These are phyloP conservation scores for Diaporthe citrichinensis DNA, from an alignment of 2,329 filamentous ascomycete species.

Conservation along the genomic window DNA sequence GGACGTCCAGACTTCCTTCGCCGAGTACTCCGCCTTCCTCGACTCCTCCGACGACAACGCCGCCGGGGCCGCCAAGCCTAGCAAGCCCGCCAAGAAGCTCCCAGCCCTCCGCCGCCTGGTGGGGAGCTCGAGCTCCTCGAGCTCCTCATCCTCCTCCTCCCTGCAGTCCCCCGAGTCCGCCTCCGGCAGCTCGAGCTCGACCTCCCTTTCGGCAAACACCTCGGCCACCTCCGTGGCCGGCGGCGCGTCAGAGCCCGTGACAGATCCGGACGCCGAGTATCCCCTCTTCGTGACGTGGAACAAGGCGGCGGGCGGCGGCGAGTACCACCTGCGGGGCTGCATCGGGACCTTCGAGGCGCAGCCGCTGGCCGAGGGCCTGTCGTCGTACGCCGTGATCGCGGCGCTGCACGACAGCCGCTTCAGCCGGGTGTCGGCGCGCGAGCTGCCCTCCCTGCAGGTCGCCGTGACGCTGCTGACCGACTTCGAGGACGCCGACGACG, in stretches of 20 bases:
- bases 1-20: conserved; percentile 78
- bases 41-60: conserved; percentile 45
- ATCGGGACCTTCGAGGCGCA: conserved; percentile 93
- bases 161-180: conserved; percentile 44
- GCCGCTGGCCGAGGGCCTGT: conserved; percentile 79
- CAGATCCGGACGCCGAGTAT: conserved; percentile 61
- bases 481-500: conserved; percentile 81
- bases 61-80: conserved; percentile 39
- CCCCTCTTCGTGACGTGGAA: conserved; percentile 98
- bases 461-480: conserved; percentile 87
- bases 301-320: conserved; percentile 70
- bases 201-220: conserved; percentile 47
- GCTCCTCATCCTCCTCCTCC: conserved; percentile 52
- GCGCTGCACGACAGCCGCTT: conserved; percentile 76
- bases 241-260: conserved; percentile 47
- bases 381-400: conserved; percentile 87
- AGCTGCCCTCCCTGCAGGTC: conserved; percentile 72
- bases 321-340: conserved; percentile 86
- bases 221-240: conserved; percentile 56
- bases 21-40: conserved; percentile 54
- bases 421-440: conserved; percentile 64
- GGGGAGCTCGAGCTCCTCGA: conserved; percentile 45
- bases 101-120: conserved; percentile 60
- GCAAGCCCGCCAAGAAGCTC: conserved; percentile 49
- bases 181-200: conserved; percentile 51